Evolutionary conservation across 2,329 filamentous ascomycete species (phyloP).

Genomic region (Nothophoma quercina): DNA sequence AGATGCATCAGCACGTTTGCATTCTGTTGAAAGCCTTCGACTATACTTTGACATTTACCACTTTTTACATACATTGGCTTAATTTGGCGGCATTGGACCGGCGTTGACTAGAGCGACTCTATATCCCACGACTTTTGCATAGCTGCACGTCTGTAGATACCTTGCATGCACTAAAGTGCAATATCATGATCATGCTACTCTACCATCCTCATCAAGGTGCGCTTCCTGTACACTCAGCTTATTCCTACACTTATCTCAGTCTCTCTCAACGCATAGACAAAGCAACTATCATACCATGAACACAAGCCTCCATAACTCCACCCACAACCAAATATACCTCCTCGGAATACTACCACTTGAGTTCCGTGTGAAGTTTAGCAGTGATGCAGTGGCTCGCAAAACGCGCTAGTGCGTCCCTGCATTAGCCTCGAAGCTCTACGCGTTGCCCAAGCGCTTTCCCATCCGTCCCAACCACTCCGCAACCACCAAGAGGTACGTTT

Average conservation of each 20-base stretch:
- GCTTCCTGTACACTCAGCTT: no score
- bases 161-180: background rate
- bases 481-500: background rate
- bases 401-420: background rate
- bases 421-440: slow-evolving; percentile 1
- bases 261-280: no score
- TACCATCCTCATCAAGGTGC: no score
- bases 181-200: slow-evolving; percentile 5
- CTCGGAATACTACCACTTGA: no score
- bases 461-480: background rate
- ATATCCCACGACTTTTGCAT: slow-evolving; percentile 7
- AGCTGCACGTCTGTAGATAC: slow-evolving; percentile 9
- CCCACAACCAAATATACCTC: no score
- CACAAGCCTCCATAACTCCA: no score
- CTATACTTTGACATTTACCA: slow-evolving; percentile 1
- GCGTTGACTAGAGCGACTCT: slow-evolving; percentile 15
- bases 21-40: background rate
- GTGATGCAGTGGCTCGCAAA: background rate
- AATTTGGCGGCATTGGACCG: slow-evolving; percentile 12
- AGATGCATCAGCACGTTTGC: background rate
- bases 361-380: background rate
- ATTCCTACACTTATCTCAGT: no score
- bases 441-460: slow-evolving; percentile 6
- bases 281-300: no score
- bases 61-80: slow-evolving; percentile 2